Base-by-base conservation (phyloP, 2,329 filamentous ascomycete species). In the Ceratocystis variospora region DNA sequence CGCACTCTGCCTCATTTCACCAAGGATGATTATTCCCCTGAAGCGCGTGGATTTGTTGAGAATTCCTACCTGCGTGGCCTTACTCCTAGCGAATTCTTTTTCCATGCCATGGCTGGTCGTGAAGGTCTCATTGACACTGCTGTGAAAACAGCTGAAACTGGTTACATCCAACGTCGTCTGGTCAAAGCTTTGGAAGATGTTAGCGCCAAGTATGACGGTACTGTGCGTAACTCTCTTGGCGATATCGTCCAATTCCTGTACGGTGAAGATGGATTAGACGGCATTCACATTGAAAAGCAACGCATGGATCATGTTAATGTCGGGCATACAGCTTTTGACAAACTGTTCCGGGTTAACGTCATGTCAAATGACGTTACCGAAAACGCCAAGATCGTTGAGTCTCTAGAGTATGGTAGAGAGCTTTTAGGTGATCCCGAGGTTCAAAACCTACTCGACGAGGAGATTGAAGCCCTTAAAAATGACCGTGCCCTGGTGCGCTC, bases 101-200 rank as follows among this genome's bases (percentile, higher is more conserved):
- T 99, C 83, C 94, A 99, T 83, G 94, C 94, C 74, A 99, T 99
- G 94, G 94, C 94, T 81, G 94, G 94, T 90, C 87, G 94, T 80
- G 94, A 99, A 78, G 94, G 94, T 96, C 82, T 99, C 66, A 99
- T 99, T 72, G 94, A 99, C 82, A 99, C 94, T 64, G 94, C 94
- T 70, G 95, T 99, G 78, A 99, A 99, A 83, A 99, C 94, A 70
- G 94, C 94, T 22, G 95, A 99, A 77, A 99, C 95, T 67, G 94
- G 94, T 78, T 99, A 99, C 76, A 99, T 99, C 70, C 95, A 99
- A 77, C 90, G 94, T 78, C 91, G 95, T 80, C 83, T 99, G 59
- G 94, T 99, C 73, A 99, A 99, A 78, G 95, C 95, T 10, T 83
- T 99, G 2, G 94, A 99, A 81, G 94, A 99, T 75, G 88, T 97